Base-by-base conservation (phyloP, 192 early-diverging fungal species). In the Thoreauomyces humboldtii region DNA sequence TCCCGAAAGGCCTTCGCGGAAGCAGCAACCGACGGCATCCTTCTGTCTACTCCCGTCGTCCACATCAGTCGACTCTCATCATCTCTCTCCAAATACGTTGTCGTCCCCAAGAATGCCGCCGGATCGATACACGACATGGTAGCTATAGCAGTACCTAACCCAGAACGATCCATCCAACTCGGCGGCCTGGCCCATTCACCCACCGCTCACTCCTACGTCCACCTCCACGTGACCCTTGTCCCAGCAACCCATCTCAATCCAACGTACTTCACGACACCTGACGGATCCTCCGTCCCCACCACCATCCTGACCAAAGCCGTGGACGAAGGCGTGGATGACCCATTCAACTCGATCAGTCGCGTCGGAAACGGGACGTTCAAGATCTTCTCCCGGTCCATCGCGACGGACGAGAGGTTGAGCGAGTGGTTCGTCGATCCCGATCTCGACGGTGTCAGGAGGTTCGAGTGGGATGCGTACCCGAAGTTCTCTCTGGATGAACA, bases 181-280 rank as follows among this genome's bases (percentile, higher is more conserved):
- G 15, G 5, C 24, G 32, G 32, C 24, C 5, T 52, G 6, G 50
- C 50, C 50, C 25, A 27, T 7, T 15, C 15, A 5, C 9, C 50
- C 3, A 28, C 50, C 25, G 17, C 17, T 15, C 50, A 52, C 29
- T 29, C 9, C 27, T 66, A 66, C 33, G 34, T 66, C 27, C 51
- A 42, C n/a, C 53, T 66, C 14, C 64, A 66, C 33, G 64, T 66
- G 27, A 66, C 64, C 2, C 54, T 66, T 29, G 38, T 66, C 17
- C 28, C 53, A 5, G 54, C 25, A 4, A 43, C 29, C 7, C 19
- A 32, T 12, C 27, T 32, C 0, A 32, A 35, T 19, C 38, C 64
- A 14, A 4, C 52, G 1, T 46, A 57, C 31, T 66, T 66, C 35
- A 17, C 11, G 38, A 41, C 38, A 41, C 9, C 38, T 12, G 43